phyloP scores from a whole-genome alignment of 176 grass and related monocot genomes.

The Puccinellia tenuiflora region DNA sequence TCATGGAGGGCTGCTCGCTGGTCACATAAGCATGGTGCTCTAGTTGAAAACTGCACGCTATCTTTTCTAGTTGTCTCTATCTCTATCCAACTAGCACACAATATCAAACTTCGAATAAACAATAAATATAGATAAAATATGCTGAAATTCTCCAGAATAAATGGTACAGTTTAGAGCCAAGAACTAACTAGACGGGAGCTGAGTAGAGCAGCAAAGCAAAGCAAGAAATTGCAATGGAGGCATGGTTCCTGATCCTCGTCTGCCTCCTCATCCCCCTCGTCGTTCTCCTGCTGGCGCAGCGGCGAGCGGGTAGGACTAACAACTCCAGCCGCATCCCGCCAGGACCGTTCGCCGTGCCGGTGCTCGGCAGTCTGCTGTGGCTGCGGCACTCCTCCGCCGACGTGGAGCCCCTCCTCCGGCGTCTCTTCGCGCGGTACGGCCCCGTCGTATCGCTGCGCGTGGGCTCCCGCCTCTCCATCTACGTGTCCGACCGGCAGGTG shows the following conservation, averaged over 20 bases:
- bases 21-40: neutral
- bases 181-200: neutral
- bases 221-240: neutral
- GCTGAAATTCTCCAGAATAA: neutral
- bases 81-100: neutral
- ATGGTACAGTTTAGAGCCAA: neutral
- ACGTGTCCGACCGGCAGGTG: slow-evolving; percentile 21
- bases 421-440: neutral
- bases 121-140: neutral
- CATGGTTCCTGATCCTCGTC: neutral
- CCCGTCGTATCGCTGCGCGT: slow-evolving; percentile 1
- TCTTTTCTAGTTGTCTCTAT: neutral
- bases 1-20: neutral
- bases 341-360: neutral
- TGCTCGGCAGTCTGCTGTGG: neutral
- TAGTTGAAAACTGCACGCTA: neutral
- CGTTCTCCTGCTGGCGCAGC: neutral
- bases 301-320: neutral
- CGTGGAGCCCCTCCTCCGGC: neutral
- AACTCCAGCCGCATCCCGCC: neutral
- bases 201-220: neutral
- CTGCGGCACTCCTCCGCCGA: slow-evolving; percentile 2
- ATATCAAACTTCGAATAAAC: neutral
- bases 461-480: slow-evolving; percentile 18
- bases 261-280: neutral